Evolutionary conservation across 352 stramenopile genomes (phyloP).

Genomic region (Phytophthora parvispora): DNA sequence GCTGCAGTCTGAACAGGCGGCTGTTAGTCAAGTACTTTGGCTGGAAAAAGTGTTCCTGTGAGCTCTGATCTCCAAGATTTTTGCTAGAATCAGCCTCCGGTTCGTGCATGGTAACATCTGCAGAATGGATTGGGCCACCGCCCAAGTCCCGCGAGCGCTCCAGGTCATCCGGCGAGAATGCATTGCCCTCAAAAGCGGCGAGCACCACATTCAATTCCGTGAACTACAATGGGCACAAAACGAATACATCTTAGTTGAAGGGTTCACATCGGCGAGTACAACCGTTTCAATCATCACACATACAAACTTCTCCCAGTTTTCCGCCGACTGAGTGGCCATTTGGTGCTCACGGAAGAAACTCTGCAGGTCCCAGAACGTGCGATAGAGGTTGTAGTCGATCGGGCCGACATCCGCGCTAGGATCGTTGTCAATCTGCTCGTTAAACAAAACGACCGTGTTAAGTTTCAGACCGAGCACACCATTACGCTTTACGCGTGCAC

Average conservation of each 20-base stretch:
- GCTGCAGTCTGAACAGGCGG: slow-evolving; percentile 91
- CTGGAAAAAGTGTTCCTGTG: slow-evolving; percentile 91
- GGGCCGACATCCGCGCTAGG: slow-evolving; percentile 51
- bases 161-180: slow-evolving; percentile 85
- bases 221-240: slow-evolving; percentile 53
- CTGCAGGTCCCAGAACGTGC: slow-evolving; percentile 93
- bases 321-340: slow-evolving; percentile 64
- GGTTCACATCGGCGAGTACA: neutral
- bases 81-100: slow-evolving; percentile 16
- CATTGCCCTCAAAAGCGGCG: slow-evolving; percentile 87
- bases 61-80: slow-evolving; percentile 8
- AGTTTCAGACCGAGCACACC: neutral
- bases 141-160: slow-evolving; percentile 72
- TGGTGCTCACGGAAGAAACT: slow-evolving; percentile 86
- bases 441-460: neutral
- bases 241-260: slow-evolving; percentile 4
- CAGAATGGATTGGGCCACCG: slow-evolving; percentile 16
- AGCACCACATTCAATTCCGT: slow-evolving; percentile 83
- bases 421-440: slow-evolving; percentile 58
- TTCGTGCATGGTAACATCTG: slow-evolving; percentile 31
- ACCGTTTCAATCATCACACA: slow-evolving; percentile 24
- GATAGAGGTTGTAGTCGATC: slow-evolving; percentile 94
- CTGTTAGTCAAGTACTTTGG: slow-evolving; percentile 95
- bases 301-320: slow-evolving; percentile 90
- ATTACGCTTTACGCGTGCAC: neutral